phyloP scores from a whole-genome alignment of 306 rosid genomes.

The Casuarina cunninghamiana region DNA sequence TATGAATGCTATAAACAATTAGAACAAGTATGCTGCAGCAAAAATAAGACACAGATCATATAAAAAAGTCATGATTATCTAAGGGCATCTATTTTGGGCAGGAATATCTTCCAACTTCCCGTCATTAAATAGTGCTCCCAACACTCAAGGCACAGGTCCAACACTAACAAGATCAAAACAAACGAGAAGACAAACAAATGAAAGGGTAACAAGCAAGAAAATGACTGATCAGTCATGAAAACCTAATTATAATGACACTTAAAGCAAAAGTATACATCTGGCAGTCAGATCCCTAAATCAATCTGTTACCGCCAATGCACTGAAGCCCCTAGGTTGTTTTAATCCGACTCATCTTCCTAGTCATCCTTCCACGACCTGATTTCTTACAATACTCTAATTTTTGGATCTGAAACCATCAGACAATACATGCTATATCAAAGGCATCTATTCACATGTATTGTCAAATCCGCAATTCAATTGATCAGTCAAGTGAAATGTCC shows the following conservation, averaged over 20 bases:
- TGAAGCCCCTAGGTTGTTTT: not conserved
- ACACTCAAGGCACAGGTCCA: not conserved
- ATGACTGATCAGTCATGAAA: not conserved
- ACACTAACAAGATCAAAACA: not conserved
- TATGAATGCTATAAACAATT: constrained; percentile 19
- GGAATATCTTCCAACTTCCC: not conserved
- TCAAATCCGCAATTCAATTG: not conserved
- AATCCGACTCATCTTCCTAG: too few species aligned
- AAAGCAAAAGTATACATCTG: too few species aligned
- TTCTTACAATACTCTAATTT: not conserved
- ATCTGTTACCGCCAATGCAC: too few species aligned
- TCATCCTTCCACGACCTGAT: not conserved
- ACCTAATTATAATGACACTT: not conserved
- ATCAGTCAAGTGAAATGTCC: not conserved
- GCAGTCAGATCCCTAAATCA: too few species aligned
- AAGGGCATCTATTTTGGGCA: not conserved
- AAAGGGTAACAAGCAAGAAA: not conserved
- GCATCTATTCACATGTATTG: not conserved
- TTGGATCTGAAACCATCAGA: not conserved
- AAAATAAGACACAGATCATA: not conserved
- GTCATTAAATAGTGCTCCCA: not conserved
- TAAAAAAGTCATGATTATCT: not conserved
- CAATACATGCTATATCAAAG: not conserved
- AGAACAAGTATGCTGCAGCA: constrained; percentile 19
- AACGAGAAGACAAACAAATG: not conserved